phyloP scores from a whole-genome alignment of 345 rosid species.

The Firmiana major region DNA sequence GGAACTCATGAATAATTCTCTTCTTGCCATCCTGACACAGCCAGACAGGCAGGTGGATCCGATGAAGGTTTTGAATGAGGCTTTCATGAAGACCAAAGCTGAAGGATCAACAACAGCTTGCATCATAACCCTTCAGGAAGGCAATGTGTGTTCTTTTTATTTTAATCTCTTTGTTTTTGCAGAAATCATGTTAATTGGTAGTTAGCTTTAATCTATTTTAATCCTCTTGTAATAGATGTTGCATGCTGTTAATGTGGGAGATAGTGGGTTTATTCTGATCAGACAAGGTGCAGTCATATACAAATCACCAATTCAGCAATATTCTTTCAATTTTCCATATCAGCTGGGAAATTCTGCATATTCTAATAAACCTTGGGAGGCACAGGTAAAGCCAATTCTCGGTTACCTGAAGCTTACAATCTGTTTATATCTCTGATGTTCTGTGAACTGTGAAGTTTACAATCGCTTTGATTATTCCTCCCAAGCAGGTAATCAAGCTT shows the following conservation, averaged over 20 bases:
- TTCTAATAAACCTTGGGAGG: not conserved
- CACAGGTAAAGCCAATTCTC: not conserved
- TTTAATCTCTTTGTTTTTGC: not conserved
- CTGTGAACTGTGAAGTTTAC: not conserved
- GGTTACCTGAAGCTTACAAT: not conserved
- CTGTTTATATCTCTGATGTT: not conserved
- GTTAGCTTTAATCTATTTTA: not conserved
- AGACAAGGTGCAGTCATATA: not conserved
- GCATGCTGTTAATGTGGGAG: slow-evolving; percentile 13
- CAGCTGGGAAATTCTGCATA: not conserved
- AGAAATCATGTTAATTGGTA: not conserved
- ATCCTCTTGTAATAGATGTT: not conserved
- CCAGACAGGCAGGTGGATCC: slow-evolving; percentile 8
- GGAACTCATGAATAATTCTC: slow-evolving; percentile 16
- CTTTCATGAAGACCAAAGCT: slow-evolving; percentile 8
- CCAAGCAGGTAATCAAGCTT: not conserved
- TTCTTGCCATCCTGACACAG: not conserved
- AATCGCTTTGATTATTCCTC: not conserved
- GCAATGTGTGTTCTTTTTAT: not conserved
- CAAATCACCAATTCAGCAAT: not conserved
- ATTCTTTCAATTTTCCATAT: not conserved
- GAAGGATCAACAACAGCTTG: slow-evolving; percentile 17
- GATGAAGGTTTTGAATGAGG: slow-evolving; percentile 1
- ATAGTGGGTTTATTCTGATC: slow-evolving; percentile 10
- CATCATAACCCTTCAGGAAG: not conserved